Conservation (phyloP, 2,329 filamentous ascomycete species). For the Sordariomycetes sp. region DNA sequence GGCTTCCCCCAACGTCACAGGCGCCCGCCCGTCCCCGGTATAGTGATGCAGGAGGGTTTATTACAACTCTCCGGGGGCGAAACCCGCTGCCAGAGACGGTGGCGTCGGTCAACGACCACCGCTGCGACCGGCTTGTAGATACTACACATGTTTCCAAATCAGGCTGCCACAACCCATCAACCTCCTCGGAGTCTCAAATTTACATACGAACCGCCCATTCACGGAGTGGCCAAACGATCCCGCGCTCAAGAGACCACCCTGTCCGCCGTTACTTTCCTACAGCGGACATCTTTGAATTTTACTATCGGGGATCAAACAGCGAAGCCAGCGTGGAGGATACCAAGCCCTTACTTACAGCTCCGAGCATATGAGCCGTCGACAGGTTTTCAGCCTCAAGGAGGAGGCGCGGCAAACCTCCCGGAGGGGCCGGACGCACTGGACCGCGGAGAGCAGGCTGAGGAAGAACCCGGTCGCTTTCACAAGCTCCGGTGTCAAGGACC, state of each 20-base stretch:
- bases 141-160: no score
- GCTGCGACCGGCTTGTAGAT: no score
- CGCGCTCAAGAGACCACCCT: no score
- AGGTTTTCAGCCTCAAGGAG: constrained; percentile 25
- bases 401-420: constrained; percentile 38
- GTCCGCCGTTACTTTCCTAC: neutral
- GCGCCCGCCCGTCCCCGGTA: no score
- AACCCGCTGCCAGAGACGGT: no score
- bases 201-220: no score
- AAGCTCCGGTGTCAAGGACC: constrained; percentile 40
- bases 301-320: neutral
- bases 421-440: constrained; percentile 23
- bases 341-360: neutral
- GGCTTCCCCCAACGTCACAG: no score
- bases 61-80: neutral
- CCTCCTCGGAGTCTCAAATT: no score
- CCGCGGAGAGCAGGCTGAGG: constrained; percentile 29
- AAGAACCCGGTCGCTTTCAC: constrained; percentile 39
- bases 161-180: no score
- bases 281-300: neutral
- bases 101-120: no score
- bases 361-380: neutral
- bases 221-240: no score
- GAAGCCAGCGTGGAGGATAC: neutral
- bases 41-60: neutral